A percentile compares a stretch with the other conserved stretches of the same genome.
Conservation (phyloP, 2,329 filamentous ascomycete genomes). For the Alternaria gansuensis region DNA sequence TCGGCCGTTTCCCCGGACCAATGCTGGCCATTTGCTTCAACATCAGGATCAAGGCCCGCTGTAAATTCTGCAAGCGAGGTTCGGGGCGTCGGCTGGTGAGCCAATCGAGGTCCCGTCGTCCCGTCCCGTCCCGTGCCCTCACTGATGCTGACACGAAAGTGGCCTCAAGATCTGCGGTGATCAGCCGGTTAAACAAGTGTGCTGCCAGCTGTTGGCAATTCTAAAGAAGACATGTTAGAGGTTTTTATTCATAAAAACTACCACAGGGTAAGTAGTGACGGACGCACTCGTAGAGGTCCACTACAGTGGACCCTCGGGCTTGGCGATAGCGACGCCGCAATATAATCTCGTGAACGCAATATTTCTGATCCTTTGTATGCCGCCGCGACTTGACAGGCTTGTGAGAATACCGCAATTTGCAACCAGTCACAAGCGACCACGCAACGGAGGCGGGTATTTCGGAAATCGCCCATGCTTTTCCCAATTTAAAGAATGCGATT, state of each 20-base stretch:
- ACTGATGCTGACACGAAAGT: background rate
- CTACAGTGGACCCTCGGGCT: background rate
- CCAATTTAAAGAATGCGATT: background rate
- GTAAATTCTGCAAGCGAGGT: background rate
- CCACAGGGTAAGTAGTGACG: background rate
- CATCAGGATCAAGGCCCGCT: background rate
- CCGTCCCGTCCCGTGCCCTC: background rate
- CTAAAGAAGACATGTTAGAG: background rate
- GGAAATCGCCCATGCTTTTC: background rate
- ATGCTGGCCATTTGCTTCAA: background rate
- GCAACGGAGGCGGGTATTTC: background rate
- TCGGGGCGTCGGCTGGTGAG: background rate
- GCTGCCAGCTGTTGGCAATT: background rate
- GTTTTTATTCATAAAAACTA: background rate
- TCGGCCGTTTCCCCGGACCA: background rate
- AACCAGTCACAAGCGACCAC: background rate
- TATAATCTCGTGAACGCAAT: background rate
- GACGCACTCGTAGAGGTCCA: background rate
- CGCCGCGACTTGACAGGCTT: background rate
- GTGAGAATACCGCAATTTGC: background rate
- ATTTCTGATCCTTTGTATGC: background rate
- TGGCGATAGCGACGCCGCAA: constrained; percentile 2
- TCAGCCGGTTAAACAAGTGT: background rate
- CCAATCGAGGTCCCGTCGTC: background rate
- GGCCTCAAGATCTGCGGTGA: background rate